Base-by-base conservation (phyloP, 1,139 yeast genomes). In the Nakaseomyces delphensis region DNA sequence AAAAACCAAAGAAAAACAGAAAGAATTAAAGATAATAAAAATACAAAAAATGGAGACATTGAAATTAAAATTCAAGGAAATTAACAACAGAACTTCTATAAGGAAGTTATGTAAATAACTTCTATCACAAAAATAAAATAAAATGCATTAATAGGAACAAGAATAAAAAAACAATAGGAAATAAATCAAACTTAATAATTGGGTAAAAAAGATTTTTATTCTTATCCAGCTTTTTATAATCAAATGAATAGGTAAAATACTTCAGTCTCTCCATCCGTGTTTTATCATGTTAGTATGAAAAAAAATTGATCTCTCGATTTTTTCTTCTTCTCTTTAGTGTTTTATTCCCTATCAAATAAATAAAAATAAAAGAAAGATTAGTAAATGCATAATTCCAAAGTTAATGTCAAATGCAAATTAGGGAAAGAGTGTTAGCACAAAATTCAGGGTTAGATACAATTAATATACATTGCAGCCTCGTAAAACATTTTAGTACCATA, bases 381-480 rank as follows among this genome's bases (percentile, higher is more conserved):
- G 16, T 10, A 31, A 16, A 15, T 31, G 36, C 29, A 39, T 31
- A 15, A 4, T 20, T 13, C 37, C 37, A 31, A 31, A 8, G 10
- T 21, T n/a, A 21, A 11, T 33, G 28, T 20, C 18, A 33, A 33
- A 33, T 33, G 28, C 27, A 33, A 20, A 21, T 20, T 21, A 29
- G 39, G 44, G 41, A 46, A 47, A 44, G 41, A 45, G 38, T 42
- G 38, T 42, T 43, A 31, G 35, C 35, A 31, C 35, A 31, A 31
- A 33, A 33, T 21, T 33, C 37, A 18, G 27, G 27, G 10, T 33
- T 13, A 33, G 37, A 33, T 21, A 33, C 16, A 33, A 33, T n/a
- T 33, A 33, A 33, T 21, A 33, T 33, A 33, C 37, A 33, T 33
- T 33, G 37, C 18, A 33, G 37, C 37, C 27, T 33, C 27, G 25